These are phyloP conservation scores for Pseudocercospora eumusae DNA, from an alignment of 2,329 filamentous ascomycete genomes.

Conservation along the genomic window DNA sequence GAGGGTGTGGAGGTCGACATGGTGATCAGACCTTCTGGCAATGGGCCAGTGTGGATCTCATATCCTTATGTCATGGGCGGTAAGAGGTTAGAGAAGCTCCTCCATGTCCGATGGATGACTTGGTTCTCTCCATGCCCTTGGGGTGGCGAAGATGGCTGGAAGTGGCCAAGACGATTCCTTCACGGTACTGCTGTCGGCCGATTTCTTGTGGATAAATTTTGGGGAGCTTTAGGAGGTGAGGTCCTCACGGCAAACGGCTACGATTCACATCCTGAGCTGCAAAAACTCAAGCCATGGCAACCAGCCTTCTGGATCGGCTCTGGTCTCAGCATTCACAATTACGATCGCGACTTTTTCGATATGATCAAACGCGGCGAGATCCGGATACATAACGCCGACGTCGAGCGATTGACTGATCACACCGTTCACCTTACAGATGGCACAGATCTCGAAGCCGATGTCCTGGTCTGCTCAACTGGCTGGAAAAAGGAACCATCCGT, in stretches of 20 bases:
- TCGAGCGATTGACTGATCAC: slow-evolving; percentile 45
- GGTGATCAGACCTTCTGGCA: slow-evolving; percentile 60
- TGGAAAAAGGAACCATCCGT: slow-evolving; percentile 57
- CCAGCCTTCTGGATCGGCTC: slow-evolving; percentile 51
- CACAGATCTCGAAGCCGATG: slow-evolving; percentile 55
- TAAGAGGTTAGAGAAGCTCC: slow-evolving; percentile 67
- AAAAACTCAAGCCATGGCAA: slow-evolving; percentile 48
- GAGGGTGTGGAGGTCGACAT: slow-evolving; percentile 56
- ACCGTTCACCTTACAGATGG: slow-evolving; percentile 58
- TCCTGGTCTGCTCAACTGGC: slow-evolving; percentile 59
- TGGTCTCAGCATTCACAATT: slow-evolving; percentile 57
- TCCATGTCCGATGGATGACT: slow-evolving; percentile 66
- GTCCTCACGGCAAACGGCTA: slow-evolving; percentile 51
- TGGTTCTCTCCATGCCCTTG: slow-evolving; percentile 77
- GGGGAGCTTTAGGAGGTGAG: slow-evolving; percentile 58
- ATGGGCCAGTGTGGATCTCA: slow-evolving; percentile 62
- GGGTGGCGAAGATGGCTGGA: slow-evolving; percentile 64
- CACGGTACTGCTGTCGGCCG: slow-evolving; percentile 61
- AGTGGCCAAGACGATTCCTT: slow-evolving; percentile 55
- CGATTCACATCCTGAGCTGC: slow-evolving; percentile 45
- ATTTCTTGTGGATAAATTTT: slow-evolving; percentile 58
- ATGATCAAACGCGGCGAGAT: slow-evolving; percentile 58
- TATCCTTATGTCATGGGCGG: slow-evolving; percentile 65
- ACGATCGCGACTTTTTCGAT: slow-evolving; percentile 57
- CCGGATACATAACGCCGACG: slow-evolving; percentile 56